A percentile compares a stretch with the other conserved stretches of the same genome.
These are phyloP conservation scores for Globisporangium middletonii DNA, from an alignment of 352 stramenopile genomes.

Conservation along the genomic window DNA sequence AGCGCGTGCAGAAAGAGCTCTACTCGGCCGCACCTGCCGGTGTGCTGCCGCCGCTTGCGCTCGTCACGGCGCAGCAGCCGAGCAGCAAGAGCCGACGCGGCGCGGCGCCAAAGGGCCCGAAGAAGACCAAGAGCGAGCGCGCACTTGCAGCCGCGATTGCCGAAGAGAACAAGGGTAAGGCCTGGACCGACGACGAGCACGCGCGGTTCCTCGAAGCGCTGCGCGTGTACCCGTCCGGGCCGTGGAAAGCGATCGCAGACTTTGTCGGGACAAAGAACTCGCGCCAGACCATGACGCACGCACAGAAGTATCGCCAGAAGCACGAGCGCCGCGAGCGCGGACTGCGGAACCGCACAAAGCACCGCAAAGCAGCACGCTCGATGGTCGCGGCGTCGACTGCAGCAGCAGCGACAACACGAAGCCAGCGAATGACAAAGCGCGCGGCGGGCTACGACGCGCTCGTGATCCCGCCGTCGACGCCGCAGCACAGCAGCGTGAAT, in stretches of 20 bases:
- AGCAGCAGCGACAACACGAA: conserved; percentile 3
- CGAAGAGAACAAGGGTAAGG: conserved; percentile 50
- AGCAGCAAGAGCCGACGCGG: background rate
- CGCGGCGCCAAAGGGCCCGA: background rate
- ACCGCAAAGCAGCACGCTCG: conserved; percentile 4
- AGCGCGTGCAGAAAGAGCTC: conserved; percentile 49
- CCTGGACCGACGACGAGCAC: conserved; percentile 50
- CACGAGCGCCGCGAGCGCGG: conserved; percentile 42
- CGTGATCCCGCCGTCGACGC: conserved; percentile 10
- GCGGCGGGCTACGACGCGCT: conserved; percentile 4
- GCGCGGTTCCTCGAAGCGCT: conserved; percentile 51
- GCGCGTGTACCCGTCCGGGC: conserved; percentile 46
- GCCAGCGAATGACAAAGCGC: conserved; percentile 7
- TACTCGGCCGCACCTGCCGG: conserved; percentile 32
- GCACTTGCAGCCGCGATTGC: conserved; percentile 16
- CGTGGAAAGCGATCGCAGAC: conserved; percentile 56
- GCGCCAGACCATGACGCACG: conserved; percentile 31
- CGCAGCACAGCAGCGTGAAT: conserved; percentile 1
- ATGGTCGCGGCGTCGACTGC: background rate
- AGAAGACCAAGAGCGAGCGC: conserved; percentile 13
- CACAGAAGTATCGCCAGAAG: conserved; percentile 34
- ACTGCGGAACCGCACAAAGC: conserved; percentile 35
- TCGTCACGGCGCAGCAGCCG: conserved; percentile 7
- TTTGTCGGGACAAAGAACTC: conserved; percentile 60
- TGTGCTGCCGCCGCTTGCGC: conserved; percentile 17